phyloP scores from a whole-genome alignment of 495 filamentous ascomycete genomes.

The Apiosordaria backusii region DNA sequence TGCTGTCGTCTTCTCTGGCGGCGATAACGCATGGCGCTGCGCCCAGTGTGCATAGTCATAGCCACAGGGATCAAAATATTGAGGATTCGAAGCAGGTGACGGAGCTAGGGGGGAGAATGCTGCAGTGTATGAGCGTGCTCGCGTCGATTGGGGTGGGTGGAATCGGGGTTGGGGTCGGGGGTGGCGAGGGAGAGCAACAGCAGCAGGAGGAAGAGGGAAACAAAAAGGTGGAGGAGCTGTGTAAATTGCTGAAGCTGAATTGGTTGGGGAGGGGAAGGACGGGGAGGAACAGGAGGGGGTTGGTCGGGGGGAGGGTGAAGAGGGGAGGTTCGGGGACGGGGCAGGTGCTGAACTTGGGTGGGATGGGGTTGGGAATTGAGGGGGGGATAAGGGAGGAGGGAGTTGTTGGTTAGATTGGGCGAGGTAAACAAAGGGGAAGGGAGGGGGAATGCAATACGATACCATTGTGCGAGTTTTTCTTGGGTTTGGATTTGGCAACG shows the following conservation, averaged over 20 bases:
- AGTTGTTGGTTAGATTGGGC: background rate
- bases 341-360: conserved; percentile 7
- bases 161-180: conserved; percentile 19
- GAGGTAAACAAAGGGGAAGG: background rate
- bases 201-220: conserved; percentile 51
- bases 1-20: background rate
- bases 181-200: conserved; percentile 18
- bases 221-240: conserved; percentile 75
- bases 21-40: background rate
- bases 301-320: conserved; percentile 58
- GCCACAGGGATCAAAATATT: conserved; percentile 45
- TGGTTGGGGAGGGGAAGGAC: conserved; percentile 91
- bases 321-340: conserved; percentile 25
- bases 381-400: background rate
- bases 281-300: conserved; percentile 81
- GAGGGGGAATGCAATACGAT: background rate
- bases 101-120: conserved; percentile 90
- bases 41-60: conserved; percentile 11
- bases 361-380: conserved; percentile 1
- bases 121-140: conserved; percentile 92
- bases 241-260: conserved; percentile 85
- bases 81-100: conserved; percentile 82
- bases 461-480: background rate
- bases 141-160: conserved; percentile 57
- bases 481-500: background rate